These are phyloP conservation scores for Phlegmacium glaucopus DNA, from an alignment of 768 basidiomycete genomes.

Conservation along the genomic window DNA sequence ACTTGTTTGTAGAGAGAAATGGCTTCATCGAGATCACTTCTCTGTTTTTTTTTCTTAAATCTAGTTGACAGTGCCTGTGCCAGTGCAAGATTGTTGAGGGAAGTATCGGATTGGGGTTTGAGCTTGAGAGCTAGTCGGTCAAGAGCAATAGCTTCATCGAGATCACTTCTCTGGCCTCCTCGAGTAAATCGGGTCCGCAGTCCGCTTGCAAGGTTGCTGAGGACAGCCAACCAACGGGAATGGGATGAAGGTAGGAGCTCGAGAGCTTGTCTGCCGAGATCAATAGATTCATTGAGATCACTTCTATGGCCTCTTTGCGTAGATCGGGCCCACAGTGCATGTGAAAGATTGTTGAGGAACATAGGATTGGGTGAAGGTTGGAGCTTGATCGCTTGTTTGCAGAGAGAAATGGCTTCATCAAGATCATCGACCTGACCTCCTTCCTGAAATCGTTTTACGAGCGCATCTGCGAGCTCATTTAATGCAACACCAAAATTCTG, in stretches of 20 bases:
- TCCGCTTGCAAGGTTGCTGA: constrained; percentile 4
- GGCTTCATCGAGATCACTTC: constrained; percentile 2
- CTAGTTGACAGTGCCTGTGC: neutral
- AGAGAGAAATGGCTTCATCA: constrained; percentile 1
- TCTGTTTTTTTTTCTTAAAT: constrained; percentile 1
- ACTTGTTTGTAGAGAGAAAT: constrained; percentile 2
- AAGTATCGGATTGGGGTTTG: neutral
- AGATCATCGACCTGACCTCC: neutral
- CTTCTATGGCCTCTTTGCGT: too few relatives aligned
- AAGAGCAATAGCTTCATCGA: constrained; percentile 1
- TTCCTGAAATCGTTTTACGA: neutral
- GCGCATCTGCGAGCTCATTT: neutral
- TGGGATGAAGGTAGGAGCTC: too few relatives aligned
- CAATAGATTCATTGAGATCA: too few relatives aligned
- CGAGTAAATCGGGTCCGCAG: neutral
- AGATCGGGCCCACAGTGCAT: too few relatives aligned
- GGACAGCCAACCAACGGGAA: too few relatives aligned
- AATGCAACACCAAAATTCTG: neutral
- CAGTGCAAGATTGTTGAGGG: constrained; percentile 6
- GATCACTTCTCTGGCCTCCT: neutral
- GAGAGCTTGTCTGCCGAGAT: too few relatives aligned
- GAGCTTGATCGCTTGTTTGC: neutral
- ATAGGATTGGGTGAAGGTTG: neutral
- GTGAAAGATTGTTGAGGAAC: constrained; percentile 5
- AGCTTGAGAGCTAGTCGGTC: constrained; percentile 1